A percentile compares a stretch with the other conserved stretches of the same genome.
Conservation (phyloP, 2,329 filamentous ascomycete genomes). For the Colletotrichum nymphaeae region DNA sequence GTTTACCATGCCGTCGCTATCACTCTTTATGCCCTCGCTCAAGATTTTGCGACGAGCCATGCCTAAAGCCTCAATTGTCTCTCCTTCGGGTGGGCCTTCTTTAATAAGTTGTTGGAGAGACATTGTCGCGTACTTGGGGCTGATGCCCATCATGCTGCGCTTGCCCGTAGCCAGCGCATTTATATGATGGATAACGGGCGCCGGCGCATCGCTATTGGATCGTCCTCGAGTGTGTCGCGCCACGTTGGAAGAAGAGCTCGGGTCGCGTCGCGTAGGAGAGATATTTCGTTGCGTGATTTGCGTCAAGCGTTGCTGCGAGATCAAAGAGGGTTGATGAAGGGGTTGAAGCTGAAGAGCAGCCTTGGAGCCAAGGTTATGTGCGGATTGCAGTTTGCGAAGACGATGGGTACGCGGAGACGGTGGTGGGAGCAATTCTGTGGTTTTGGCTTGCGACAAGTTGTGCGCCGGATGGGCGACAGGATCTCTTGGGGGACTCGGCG, state of each 20-base stretch:
- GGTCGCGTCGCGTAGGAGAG: conserved; percentile 32
- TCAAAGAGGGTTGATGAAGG: conserved; percentile 58
- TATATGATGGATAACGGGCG: conserved; percentile 50
- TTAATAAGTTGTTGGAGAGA: conserved; percentile 81
- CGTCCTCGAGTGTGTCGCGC: conserved; percentile 68
- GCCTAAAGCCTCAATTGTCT: conserved; percentile 71
- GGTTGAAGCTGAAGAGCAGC: conserved; percentile 49
- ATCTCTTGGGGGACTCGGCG: conserved; percentile 47
- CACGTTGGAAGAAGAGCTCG: conserved; percentile 38
- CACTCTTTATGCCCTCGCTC: conserved; percentile 80
- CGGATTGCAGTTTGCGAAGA: conserved; percentile 80
- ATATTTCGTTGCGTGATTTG: conserved; percentile 55
- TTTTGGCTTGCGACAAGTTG: conserved; percentile 40
- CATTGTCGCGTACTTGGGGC: conserved; percentile 61
- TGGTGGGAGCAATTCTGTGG: conserved; percentile 63
- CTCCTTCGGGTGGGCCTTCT: conserved; percentile 81
- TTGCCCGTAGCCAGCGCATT: conserved; percentile 48
- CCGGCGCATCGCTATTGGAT: conserved; percentile 78
- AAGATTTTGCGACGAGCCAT: conserved; percentile 79
- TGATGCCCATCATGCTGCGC: conserved; percentile 46
- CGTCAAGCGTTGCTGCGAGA: conserved; percentile 71
- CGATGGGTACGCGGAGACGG: conserved; percentile 74
- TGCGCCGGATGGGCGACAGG: conserved; percentile 39
- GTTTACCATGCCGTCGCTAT: conserved; percentile 82
- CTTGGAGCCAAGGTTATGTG: conserved; percentile 74